Conservation (phyloP, 345 rosid genomes). For the Citrus mangshanensis region DNA sequence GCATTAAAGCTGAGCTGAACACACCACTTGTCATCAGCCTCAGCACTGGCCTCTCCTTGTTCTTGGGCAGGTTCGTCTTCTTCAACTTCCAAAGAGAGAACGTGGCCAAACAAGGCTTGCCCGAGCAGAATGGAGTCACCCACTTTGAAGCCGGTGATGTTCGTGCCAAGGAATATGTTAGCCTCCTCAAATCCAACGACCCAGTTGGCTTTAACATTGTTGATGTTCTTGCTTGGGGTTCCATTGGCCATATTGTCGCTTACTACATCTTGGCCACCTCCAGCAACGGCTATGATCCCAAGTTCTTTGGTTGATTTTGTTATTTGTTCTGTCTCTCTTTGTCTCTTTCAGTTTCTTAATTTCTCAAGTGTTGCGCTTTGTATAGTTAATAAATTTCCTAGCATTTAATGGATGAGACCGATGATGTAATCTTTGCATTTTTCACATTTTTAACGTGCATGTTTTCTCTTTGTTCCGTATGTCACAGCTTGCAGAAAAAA, state of each 20-base stretch:
- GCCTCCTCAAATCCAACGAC: constrained; percentile 91
- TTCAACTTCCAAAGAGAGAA: constrained; percentile 99
- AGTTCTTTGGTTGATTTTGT: constrained; percentile 51
- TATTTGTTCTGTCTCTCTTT: too few species aligned
- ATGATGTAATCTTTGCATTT: too few species aligned
- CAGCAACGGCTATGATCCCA: constrained; percentile 92
- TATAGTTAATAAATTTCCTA: constrained; percentile 1
- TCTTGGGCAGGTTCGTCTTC: constrained; percentile 94
- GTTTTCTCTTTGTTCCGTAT: too few species aligned
- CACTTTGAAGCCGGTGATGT: constrained; percentile 95
- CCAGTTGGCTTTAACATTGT: constrained; percentile 95
- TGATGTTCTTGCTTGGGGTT: constrained; percentile 99
- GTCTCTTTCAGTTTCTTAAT: neutral
- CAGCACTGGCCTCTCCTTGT: constrained; percentile 94
- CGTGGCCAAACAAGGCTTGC: constrained; percentile 85
- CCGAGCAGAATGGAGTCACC: constrained; percentile 90
- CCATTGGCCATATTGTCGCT: constrained; percentile 95
- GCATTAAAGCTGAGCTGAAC: constrained; percentile 66
- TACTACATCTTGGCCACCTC: constrained; percentile 96
- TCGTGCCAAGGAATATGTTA: constrained; percentile 89
- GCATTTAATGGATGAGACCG: too few species aligned
- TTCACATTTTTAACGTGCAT: too few species aligned
- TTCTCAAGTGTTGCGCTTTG: neutral
- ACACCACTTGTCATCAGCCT: constrained; percentile 80
- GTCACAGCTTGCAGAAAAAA: neutral